Conservation (phyloP, 2,329 filamentous ascomycete genomes). For the Aspergillus sp. region DNA sequence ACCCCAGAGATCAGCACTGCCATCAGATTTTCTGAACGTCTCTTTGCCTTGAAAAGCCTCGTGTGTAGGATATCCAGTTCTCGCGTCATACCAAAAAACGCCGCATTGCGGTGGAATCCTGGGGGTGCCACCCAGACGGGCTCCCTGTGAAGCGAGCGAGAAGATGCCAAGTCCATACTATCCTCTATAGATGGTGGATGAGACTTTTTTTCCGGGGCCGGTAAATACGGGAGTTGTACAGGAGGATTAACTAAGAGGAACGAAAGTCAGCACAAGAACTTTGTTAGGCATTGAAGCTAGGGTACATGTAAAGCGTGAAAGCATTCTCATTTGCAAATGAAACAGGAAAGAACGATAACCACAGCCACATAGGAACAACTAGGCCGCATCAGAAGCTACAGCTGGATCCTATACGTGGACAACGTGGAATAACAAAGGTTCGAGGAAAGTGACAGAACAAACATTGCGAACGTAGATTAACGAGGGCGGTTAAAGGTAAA, state of each 20-base stretch:
- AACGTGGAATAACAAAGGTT: neutral
- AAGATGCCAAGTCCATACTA: conserved; percentile 23
- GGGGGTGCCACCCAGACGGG: conserved; percentile 51
- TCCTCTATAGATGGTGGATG: conserved; percentile 25
- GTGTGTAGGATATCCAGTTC: conserved; percentile 60
- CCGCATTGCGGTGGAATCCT: conserved; percentile 62
- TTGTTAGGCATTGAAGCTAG: conserved; percentile 14
- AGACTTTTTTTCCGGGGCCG: conserved; percentile 27
- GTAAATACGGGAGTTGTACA: conserved; percentile 8
- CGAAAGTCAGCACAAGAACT: conserved; percentile 32
- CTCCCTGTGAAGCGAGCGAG: conserved; percentile 24
- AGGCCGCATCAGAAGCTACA: neutral
- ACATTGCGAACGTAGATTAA: neutral
- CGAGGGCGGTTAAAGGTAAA: conserved; percentile 8
- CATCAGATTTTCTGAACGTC: conserved; percentile 58
- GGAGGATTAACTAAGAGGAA: conserved; percentile 31
- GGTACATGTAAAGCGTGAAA: conserved; percentile 13
- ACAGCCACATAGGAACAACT: neutral
- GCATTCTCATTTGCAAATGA: neutral
- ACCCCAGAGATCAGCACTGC: conserved; percentile 65
- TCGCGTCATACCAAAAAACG: conserved; percentile 61
- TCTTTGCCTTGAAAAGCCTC: conserved; percentile 59
- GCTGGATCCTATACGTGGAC: neutral
- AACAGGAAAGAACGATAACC: neutral
- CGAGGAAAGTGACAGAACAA: neutral